These are phyloP conservation scores for Selenicereus undatus DNA, from an alignment of 148 eudicot genomes.

Conservation along the genomic window DNA sequence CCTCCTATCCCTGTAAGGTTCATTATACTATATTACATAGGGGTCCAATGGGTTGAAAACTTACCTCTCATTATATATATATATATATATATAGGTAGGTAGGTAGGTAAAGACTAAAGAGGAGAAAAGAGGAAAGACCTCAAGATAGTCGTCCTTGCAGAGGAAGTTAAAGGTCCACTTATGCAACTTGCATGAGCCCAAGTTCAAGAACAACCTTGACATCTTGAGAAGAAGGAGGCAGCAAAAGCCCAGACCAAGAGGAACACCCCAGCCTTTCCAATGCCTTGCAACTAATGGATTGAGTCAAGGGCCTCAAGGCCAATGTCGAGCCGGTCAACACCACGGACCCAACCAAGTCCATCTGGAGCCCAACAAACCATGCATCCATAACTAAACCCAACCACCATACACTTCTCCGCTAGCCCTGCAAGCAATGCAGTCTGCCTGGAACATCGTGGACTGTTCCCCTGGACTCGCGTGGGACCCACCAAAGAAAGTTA, in stretches of 20 bases:
- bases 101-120: neutral
- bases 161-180: slow-evolving; percentile 29
- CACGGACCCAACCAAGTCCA: slow-evolving; percentile 50
- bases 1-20: neutral
- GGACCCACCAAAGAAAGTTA: slow-evolving; percentile 52
- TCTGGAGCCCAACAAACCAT: slow-evolving; percentile 49
- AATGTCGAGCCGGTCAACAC: slow-evolving; percentile 35
- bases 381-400: slow-evolving; percentile 66
- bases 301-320: slow-evolving; percentile 31
- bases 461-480: slow-evolving; percentile 22
- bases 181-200: slow-evolving; percentile 27
- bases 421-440: slow-evolving; percentile 41
- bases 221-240: slow-evolving; percentile 42
- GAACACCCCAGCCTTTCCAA: slow-evolving; percentile 26
- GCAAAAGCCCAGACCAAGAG: slow-evolving; percentile 35
- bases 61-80: neutral
- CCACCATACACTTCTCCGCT: slow-evolving; percentile 41
- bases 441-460: slow-evolving; percentile 41
- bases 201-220: slow-evolving; percentile 26
- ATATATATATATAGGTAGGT: too few species aligned
- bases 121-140: slow-evolving; percentile 24
- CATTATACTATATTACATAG: too few species aligned
- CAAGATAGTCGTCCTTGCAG: slow-evolving; percentile 30
- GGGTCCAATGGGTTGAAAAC: too few species aligned
- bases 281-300: slow-evolving; percentile 24